A percentile compares a stretch with the other conserved stretches of the same genome.
These are phyloP conservation scores for Plasmodium malariae DNA, from an alignment of 169 alveolate genomes.

Conservation along the genomic window DNA sequence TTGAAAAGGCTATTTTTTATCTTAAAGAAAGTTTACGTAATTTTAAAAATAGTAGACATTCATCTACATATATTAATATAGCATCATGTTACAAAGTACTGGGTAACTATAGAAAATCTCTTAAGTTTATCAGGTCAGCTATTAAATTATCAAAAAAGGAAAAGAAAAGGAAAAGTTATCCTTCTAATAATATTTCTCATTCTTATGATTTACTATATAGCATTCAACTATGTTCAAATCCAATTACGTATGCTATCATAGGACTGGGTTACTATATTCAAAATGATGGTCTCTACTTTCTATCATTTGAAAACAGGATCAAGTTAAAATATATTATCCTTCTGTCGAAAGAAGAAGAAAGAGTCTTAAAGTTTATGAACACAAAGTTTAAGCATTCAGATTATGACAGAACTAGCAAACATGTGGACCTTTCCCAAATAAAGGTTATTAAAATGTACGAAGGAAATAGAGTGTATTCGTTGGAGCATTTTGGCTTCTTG, in stretches of 20 bases:
- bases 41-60: slow-evolving; percentile 48
- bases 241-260: slow-evolving; percentile 61
- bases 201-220: slow-evolving; percentile 57
- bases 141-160: slow-evolving; percentile 53
- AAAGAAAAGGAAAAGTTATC: slow-evolving; percentile 8
- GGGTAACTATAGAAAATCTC: slow-evolving; percentile 58
- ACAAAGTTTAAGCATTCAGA: slow-evolving; percentile 12
- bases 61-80: slow-evolving; percentile 72
- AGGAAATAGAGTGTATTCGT: slow-evolving; percentile 8
- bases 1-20: slow-evolving; percentile 79
- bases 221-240: slow-evolving; percentile 63
- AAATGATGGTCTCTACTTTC: slow-evolving; percentile 63
- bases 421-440: slow-evolving; percentile 16
- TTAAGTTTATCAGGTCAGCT: slow-evolving; percentile 49
- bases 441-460: slow-evolving; percentile 23
- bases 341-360: slow-evolving; percentile 62
- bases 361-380: slow-evolving; percentile 17
- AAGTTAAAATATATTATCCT: slow-evolving; percentile 47
- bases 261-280: slow-evolving; percentile 62
- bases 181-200: slow-evolving; percentile 17
- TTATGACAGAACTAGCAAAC: slow-evolving; percentile 9
- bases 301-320: slow-evolving; percentile 54
- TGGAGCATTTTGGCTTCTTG: background rate
- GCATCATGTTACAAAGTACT: slow-evolving; percentile 67
- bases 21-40: slow-evolving; percentile 79